phyloP scores from a whole-genome alignment of 2,329 filamentous ascomycete species.

The Aureobasidium sp. region DNA sequence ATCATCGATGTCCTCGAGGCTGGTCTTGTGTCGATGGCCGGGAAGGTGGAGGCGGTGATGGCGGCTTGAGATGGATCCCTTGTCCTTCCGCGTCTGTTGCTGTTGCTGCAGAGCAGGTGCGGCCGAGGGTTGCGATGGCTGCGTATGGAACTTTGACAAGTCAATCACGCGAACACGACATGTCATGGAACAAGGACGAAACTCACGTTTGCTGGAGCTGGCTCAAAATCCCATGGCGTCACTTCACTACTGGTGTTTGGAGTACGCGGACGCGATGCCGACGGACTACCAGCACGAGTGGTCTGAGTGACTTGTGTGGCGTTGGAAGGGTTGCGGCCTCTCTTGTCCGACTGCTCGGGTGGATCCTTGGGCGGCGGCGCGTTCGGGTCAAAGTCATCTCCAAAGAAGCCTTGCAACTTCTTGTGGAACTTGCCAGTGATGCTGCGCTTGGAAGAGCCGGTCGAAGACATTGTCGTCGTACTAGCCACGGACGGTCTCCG shows the following conservation, averaged over 20 bases:
- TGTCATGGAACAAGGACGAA: not conserved
- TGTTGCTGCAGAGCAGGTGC: not conserved
- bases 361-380: conserved; percentile 33
- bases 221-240: conserved; percentile 92
- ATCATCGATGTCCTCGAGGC: conserved; percentile 48
- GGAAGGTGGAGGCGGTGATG: conserved; percentile 54
- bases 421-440: conserved; percentile 52
- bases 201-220: conserved; percentile 10
- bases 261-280: conserved; percentile 69
- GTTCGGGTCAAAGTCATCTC: conserved; percentile 72
- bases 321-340: conserved; percentile 13
- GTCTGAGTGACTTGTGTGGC: conserved; percentile 21
- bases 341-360: not conserved
- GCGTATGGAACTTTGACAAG: not conserved
- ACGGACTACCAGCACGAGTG: conserved; percentile 60
- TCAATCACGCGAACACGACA: too few relatives aligned
- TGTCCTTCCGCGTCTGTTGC: not conserved
- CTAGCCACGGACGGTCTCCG: conserved; percentile 83
- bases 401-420: conserved; percentile 86
- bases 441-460: conserved; percentile 64
- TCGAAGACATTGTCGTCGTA: conserved; percentile 77
- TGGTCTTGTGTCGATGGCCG: conserved; percentile 61
- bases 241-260: conserved; percentile 62
- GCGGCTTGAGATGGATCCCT: not conserved
- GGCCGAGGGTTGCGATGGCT: not conserved